Base-by-base conservation (phyloP, 768 basidiomycete species). In the Exidia glandulosa region DNA sequence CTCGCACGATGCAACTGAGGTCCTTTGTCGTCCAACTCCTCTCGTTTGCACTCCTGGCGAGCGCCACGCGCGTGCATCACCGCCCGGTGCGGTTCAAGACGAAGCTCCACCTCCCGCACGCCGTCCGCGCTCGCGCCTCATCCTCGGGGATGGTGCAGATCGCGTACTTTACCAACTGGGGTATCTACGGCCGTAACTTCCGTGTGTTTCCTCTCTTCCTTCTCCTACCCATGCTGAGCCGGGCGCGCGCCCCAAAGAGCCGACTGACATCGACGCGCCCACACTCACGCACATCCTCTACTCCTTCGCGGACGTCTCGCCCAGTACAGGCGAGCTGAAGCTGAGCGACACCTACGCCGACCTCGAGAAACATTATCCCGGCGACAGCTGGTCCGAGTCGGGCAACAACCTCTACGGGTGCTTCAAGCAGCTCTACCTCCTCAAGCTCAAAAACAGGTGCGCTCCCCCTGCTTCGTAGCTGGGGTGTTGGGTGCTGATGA, bases 311-410 rank as follows among this genome's bases (percentile, higher is more conserved):
- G 88, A 91, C 69, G 79, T 85, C 36, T 78, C 81, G 58, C 69
- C 83, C 6, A 73, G 75, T 48, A 80, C 81, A 0, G 89, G 90
- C 13, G 68, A 72, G 19, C 86, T 90, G 63, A 72, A 69, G 14
- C 76, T 91, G 23, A 87, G 86, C 2, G 90, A 91, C 67, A 67
- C 76, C 9, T 91, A 86, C 70, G 87, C 88, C 3, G 90, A 93
- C 67, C 76, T 82, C 67, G 72, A 86, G 75, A 85, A 82, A 60
- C 59, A 97, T 70, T 94, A 95, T 69, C 86, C 88, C 0, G 90
- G 87, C 5, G 96, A 99, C 72, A 88, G 87, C 3, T 99, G 96
- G 96, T 87, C 93, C 64, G 95, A 98, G 58, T 70, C 69, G 30
- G 90, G 88, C 23, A 88, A 83, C 69, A 90, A 91, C 65, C 72